A percentile compares a stretch with the other conserved stretches of the same genome.
These are phyloP conservation scores for Arthroderma uncinatum DNA, from an alignment of 2,329 filamentous ascomycete species.

Conservation along the genomic window DNA sequence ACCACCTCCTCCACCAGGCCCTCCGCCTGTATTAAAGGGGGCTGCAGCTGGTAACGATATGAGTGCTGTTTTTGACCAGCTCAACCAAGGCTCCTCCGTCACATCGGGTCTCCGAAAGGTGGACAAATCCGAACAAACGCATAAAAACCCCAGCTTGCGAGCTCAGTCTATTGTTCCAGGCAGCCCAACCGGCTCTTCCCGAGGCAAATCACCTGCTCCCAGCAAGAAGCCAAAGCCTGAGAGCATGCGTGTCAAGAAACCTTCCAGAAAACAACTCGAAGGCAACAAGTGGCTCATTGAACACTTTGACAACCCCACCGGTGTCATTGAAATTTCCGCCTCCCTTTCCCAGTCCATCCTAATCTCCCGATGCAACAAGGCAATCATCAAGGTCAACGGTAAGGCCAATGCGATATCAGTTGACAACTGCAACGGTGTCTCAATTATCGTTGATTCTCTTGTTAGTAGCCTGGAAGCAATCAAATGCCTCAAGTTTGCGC, in stretches of 20 bases:
- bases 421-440: conserved; percentile 77
- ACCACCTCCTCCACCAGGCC: conserved; percentile 57
- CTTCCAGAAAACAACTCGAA: conserved; percentile 64
- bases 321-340: conserved; percentile 70
- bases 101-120: conserved; percentile 87
- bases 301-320: conserved; percentile 70
- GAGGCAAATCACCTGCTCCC: conserved; percentile 76
- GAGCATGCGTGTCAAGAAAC: conserved; percentile 74
- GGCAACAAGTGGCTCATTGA: conserved; percentile 94
- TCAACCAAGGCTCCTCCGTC: conserved; percentile 81
- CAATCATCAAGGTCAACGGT: conserved; percentile 75
- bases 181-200: conserved; percentile 39
- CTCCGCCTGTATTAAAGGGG: conserved; percentile 36
- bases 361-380: conserved; percentile 83
- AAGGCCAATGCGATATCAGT: conserved; percentile 96
- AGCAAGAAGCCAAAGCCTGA: conserved; percentile 79
- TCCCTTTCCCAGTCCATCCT: conserved; percentile 78
- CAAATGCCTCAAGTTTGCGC: conserved; percentile 84
- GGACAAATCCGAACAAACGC: conserved; percentile 91
- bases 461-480: conserved; percentile 90
- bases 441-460: conserved; percentile 76
- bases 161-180: conserved; percentile 58
- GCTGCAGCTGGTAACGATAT: conserved; percentile 49
- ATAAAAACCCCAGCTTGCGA: conserved; percentile 88
- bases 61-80: conserved; percentile 77